Evolutionary conservation across 805 yeast genomes (phyloP).

Genomic region (Wickerhamiella lipophila): DNA sequence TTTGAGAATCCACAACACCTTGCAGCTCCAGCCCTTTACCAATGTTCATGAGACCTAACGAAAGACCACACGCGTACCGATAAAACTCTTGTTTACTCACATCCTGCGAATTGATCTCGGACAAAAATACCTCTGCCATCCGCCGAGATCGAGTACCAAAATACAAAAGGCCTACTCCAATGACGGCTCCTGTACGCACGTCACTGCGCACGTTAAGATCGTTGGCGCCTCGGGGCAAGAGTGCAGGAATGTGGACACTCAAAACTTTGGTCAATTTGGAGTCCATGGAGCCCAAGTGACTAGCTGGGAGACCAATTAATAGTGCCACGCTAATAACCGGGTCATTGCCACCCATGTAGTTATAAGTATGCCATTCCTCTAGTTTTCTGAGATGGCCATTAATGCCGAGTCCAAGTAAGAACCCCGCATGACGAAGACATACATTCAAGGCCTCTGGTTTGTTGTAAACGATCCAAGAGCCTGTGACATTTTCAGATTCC

Average conservation of each 20-base stretch:
- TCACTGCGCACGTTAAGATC: slow-evolving; percentile 70
- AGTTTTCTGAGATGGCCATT: slow-evolving; percentile 73
- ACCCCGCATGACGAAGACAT: slow-evolving; percentile 86
- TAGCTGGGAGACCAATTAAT: slow-evolving; percentile 84
- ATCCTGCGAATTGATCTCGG: slow-evolving; percentile 38
- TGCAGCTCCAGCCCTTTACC: slow-evolving; percentile 57
- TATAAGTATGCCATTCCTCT: slow-evolving; percentile 95
- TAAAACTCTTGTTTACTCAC: slow-evolving; percentile 40
- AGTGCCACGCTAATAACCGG: slow-evolving; percentile 75
- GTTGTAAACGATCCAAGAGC: slow-evolving; percentile 72
- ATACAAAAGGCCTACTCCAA: slow-evolving; percentile 82
- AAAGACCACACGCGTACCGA: slow-evolving; percentile 74
- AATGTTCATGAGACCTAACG: slow-evolving; percentile 71
- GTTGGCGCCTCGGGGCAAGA: slow-evolving; percentile 81
- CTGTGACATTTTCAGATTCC: slow-evolving; percentile 56
- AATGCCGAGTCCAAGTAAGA: slow-evolving; percentile 79
- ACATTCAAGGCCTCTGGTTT: neutral
- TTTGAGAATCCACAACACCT: slow-evolving; percentile 45
- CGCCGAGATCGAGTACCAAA: slow-evolving; percentile 66
- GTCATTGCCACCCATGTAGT: slow-evolving; percentile 82
- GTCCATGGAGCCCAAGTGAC: slow-evolving; percentile 72
- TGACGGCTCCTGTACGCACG: slow-evolving; percentile 83
- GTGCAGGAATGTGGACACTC: slow-evolving; percentile 84
- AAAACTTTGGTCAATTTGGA: slow-evolving; percentile 76
- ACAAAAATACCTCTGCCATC: slow-evolving; percentile 65